Evolutionary conservation across 768 basidiomycete species (phyloP).

Genomic region (Leucogyrophana mollusca): DNA sequence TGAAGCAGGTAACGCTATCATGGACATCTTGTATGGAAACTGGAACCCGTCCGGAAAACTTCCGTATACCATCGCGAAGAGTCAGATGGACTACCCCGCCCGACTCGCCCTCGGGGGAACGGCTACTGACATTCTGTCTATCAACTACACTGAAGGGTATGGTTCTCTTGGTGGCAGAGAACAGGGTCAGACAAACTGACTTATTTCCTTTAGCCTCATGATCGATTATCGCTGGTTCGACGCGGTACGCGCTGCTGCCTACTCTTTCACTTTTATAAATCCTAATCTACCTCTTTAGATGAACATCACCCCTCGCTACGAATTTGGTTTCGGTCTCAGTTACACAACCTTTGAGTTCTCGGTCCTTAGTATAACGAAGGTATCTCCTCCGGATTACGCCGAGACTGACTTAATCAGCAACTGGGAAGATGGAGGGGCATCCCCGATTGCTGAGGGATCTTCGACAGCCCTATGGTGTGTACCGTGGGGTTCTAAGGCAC

Average conservation of each 20-base stretch:
- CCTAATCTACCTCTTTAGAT: conserved; percentile 31
- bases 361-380: conserved; percentile 37
- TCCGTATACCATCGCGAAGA: conserved; percentile 74
- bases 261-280: conserved; percentile 16
- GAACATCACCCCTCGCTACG: conserved; percentile 16
- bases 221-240: conserved; percentile 42
- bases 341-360: conserved; percentile 53
- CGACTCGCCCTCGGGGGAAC: conserved; percentile 40
- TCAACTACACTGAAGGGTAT: conserved; percentile 58
- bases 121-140: conserved; percentile 37
- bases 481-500: conserved; percentile 1
- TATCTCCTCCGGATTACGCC: conserved; percentile 32
- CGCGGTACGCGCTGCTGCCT: conserved; percentile 37
- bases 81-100: conserved; percentile 54
- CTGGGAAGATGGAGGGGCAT: conserved; percentile 56
- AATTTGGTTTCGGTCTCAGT: conserved; percentile 38
- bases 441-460: conserved; percentile 47
- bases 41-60: conserved; percentile 67
- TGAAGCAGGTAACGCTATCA: conserved; percentile 66
- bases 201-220: conserved; percentile 15
- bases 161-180: conserved; percentile 8
- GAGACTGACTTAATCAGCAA: conserved; percentile 21
- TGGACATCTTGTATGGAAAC: conserved; percentile 67
- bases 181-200: not conserved
- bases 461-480: conserved; percentile 52